phyloP scores from a whole-genome alignment of 192 early-diverging fungal genomes.

The Coemansia sp. region DNA sequence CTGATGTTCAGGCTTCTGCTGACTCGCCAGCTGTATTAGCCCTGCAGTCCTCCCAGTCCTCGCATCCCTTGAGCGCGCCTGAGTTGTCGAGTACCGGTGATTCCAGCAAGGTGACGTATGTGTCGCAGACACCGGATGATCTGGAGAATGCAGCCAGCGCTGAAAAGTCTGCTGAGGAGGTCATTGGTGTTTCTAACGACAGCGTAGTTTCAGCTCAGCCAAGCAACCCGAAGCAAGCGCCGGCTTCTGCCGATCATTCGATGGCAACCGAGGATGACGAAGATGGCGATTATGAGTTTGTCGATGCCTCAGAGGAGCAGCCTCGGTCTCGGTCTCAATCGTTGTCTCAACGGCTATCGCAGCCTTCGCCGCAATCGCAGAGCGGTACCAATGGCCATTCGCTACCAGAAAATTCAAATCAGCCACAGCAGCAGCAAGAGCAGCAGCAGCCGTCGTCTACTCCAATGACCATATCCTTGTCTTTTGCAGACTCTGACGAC shows the following conservation, averaged over 20 bases:
- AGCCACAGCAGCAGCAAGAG: background rate
- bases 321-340: background rate
- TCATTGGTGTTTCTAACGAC: background rate
- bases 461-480: background rate
- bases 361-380: background rate
- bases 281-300: background rate
- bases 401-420: background rate
- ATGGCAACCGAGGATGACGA: background rate
- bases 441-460: background rate
- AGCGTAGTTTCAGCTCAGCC: background rate
- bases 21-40: constrained; percentile 10
- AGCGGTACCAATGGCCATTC: background rate
- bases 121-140: constrained; percentile 22
- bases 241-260: background rate
- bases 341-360: background rate
- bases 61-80: constrained; percentile 5
- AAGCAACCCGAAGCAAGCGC: background rate
- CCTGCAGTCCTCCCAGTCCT: constrained; percentile 19
- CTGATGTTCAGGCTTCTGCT: background rate
- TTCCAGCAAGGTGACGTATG: background rate
- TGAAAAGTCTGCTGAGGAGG: background rate
- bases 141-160: background rate
- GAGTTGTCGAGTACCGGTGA: background rate
- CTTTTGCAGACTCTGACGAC: background rate
- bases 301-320: constrained; percentile 8